Conservation (phyloP, 202 grass and related monocot genomes). For the Elaeis oleifera region DNA sequence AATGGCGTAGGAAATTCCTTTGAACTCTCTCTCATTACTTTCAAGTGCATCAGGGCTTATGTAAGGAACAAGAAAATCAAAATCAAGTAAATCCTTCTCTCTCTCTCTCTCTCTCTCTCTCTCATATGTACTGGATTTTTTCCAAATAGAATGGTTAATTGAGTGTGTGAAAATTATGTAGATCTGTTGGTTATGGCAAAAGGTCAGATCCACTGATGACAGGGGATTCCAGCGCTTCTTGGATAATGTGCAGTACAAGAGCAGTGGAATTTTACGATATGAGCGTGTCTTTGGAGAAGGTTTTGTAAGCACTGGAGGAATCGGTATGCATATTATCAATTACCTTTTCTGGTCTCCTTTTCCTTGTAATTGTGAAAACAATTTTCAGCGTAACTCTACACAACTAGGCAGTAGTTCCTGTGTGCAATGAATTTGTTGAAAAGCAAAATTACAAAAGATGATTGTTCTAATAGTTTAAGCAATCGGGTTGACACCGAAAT, state of each 20-base stretch:
- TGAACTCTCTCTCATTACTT: constrained; percentile 77
- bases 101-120: too few species aligned
- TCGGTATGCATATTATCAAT: constrained; percentile 28
- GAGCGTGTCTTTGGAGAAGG: constrained; percentile 91
- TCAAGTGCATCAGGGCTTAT: constrained; percentile 90
- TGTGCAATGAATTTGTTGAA: too few species aligned
- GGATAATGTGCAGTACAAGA: constrained; percentile 98
- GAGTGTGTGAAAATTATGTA: constrained; percentile 7
- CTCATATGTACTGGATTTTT: too few species aligned
- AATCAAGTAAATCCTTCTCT: constrained; percentile 52
- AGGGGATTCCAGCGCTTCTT: constrained; percentile 82
- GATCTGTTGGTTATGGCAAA: constrained; percentile 92
- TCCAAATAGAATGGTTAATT: too few species aligned
- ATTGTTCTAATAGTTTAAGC: too few species aligned
- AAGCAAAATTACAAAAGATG: too few species aligned
- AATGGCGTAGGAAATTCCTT: constrained; percentile 52
- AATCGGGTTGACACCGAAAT: too few species aligned
- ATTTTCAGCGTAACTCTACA: too few species aligned
- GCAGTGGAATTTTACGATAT: constrained; percentile 84
- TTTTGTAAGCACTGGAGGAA: constrained; percentile 91
- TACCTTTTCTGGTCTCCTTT: constrained; percentile 1
- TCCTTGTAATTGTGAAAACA: not conserved
- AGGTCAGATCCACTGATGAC: constrained; percentile 50
- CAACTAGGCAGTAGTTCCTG: too few species aligned
- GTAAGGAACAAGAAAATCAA: constrained; percentile 97